A percentile compares a stretch with the other conserved stretches of the same genome.
Conservation (phyloP, 1,284 basidiomycete species). For the Naganishia sp. region DNA sequence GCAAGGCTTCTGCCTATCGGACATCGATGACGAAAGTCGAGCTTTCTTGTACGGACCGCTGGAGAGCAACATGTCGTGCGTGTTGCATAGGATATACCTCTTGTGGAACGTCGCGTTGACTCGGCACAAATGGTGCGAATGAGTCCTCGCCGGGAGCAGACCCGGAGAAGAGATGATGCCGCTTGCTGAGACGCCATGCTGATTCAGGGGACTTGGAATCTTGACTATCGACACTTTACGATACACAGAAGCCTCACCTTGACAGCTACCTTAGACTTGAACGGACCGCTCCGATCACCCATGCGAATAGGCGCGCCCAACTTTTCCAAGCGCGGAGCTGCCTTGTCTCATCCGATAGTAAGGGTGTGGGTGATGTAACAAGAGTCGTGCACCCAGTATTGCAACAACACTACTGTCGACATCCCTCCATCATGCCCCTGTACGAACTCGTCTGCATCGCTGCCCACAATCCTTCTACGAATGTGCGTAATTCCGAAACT, state of each 20-base stretch:
- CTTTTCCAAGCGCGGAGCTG: slow-evolving; percentile 20
- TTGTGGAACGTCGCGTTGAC: neutral
- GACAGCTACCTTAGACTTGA: too few relatives aligned
- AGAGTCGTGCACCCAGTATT: neutral
- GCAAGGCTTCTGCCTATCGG: neutral
- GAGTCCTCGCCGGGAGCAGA: neutral
- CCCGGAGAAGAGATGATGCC: neutral
- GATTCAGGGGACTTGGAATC: too few relatives aligned
- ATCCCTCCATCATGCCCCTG: slow-evolving; percentile 45
- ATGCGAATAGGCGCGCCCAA: slow-evolving; percentile 21
- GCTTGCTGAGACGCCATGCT: neutral
- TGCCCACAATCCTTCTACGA: slow-evolving; percentile 49
- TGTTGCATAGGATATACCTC: neutral
- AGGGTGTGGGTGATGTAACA: neutral
- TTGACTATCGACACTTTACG: too few relatives aligned
- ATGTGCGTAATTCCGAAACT: slow-evolving; percentile 40
- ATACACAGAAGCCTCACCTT: neutral
- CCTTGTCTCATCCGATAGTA: slow-evolving; percentile 8
- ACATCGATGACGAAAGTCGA: neutral
- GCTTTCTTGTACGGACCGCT: neutral
- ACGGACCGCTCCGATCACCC: slow-evolving; percentile 12
- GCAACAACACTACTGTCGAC: neutral
- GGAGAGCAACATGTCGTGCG: neutral
- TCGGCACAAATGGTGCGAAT: neutral
- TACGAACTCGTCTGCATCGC: slow-evolving; percentile 56